Conservation (phyloP, 2,329 filamentous ascomycete species). For the Venturiaceae sp. region DNA sequence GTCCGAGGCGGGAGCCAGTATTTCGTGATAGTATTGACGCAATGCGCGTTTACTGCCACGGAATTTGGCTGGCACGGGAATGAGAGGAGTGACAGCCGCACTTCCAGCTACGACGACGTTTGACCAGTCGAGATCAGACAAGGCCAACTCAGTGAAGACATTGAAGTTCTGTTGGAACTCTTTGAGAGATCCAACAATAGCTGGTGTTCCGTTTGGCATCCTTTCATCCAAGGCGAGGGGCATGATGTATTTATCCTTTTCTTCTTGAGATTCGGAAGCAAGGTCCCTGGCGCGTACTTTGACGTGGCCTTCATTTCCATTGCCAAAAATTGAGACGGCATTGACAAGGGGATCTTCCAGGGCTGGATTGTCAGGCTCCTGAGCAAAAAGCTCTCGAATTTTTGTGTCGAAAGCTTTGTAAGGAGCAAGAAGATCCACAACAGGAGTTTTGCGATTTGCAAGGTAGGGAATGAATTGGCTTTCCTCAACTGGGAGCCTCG, state of each 20-base stretch:
- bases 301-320: constrained; percentile 41
- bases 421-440: constrained; percentile 52
- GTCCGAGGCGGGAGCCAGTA: constrained; percentile 73
- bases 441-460: constrained; percentile 19
- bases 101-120: constrained; percentile 77
- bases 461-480: not conserved
- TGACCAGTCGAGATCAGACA: constrained; percentile 68
- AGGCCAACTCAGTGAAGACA: constrained; percentile 69
- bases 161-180: constrained; percentile 74
- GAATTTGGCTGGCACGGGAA: constrained; percentile 50
- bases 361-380: constrained; percentile 40
- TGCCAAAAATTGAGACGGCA: constrained; percentile 54
- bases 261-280: constrained; percentile 45
- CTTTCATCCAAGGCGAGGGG: constrained; percentile 52
- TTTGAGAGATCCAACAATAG: constrained; percentile 55
- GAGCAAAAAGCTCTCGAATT: constrained; percentile 59
- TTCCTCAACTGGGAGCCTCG: not conserved
- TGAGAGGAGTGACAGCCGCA: constrained; percentile 67
- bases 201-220: constrained; percentile 51
- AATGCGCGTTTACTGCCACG: constrained; percentile 29
- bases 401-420: constrained; percentile 59
- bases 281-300: constrained; percentile 54
- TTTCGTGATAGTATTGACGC: constrained; percentile 64
- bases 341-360: constrained; percentile 46
- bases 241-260: constrained; percentile 62